Conservation (phyloP, 257 asterid genomes). For the Solanum chiquidenum region DNA sequence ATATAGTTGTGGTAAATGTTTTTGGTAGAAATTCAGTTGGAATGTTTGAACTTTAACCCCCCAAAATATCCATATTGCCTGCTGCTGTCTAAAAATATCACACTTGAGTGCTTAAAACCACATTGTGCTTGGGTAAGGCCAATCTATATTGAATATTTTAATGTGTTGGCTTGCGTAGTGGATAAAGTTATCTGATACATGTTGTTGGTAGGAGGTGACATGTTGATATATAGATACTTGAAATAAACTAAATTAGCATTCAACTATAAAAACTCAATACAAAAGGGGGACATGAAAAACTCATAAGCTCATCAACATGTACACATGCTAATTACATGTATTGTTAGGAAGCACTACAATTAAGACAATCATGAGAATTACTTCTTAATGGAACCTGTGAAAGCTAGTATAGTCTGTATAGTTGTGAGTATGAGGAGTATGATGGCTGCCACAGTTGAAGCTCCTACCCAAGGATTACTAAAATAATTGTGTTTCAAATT, state of each 20-base stretch:
- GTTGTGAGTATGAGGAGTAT: neutral
- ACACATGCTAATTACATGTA: no score
- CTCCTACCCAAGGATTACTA: neutral
- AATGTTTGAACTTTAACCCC: neutral
- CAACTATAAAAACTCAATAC: neutral
- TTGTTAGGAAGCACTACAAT: no score
- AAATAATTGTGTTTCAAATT: neutral
- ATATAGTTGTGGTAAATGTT: neutral
- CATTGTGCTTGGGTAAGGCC: neutral
- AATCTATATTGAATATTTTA: neutral
- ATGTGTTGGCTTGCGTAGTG: no score
- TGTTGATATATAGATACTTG: neutral
- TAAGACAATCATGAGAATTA: no score
- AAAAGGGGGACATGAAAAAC: neutral
- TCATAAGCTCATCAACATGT: no score
- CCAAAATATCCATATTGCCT: neutral
- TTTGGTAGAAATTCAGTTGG: neutral
- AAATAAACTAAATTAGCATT: neutral
- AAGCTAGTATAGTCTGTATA: neutral
- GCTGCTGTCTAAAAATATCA: neutral
- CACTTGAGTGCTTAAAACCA: no score
- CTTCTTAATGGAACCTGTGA: fast-evolving
- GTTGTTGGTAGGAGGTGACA: no score
- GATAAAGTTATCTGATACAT: no score
- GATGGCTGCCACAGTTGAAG: neutral